Percentiles rank a stretch among this genome's conserved stretches.
Conservation (phyloP, 176 grass and related monocot species). For the Tuctoria greenei region DNA sequence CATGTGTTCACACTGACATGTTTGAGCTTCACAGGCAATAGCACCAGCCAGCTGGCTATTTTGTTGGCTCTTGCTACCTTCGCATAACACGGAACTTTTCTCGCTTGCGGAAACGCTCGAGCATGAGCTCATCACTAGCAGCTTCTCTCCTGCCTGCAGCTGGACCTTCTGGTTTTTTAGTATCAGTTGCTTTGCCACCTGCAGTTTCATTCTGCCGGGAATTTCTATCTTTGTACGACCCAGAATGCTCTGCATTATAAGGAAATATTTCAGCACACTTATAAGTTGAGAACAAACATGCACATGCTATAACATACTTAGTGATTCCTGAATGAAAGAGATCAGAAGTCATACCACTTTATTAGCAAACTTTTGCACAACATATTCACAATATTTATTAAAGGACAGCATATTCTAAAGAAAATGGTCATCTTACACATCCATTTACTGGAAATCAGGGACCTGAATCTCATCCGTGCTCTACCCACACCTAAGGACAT, state of each 20-base stretch:
- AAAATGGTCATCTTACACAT: background rate
- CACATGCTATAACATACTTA: background rate
- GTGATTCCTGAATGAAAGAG: constrained; percentile 1
- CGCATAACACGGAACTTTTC: constrained; percentile 72
- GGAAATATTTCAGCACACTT: constrained; percentile 13
- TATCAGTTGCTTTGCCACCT: constrained; percentile 46
- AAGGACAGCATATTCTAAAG: background rate
- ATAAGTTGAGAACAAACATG: constrained; percentile 23
- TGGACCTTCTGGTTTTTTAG: constrained; percentile 43
- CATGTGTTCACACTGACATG: too few relatives aligned
- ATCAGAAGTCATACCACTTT: background rate
- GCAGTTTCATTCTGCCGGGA: constrained; percentile 34
- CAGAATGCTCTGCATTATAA: constrained; percentile 56
- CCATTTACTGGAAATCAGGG: background rate
- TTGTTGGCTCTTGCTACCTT: constrained; percentile 40
- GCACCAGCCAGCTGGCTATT: background rate
- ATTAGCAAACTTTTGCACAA: background rate
- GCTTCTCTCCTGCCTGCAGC: constrained; percentile 56
- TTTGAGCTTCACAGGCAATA: constrained; percentile 6
- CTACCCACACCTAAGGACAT: background rate
- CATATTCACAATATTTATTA: constrained; percentile 3
- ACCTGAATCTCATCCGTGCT: background rate
- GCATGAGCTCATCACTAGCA: constrained; percentile 74
- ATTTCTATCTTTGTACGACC: constrained; percentile 54
- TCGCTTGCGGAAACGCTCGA: constrained; percentile 71